These are phyloP conservation scores for Rhododendron vialii DNA, from an alignment of 148 eudicot species.

Conservation along the genomic window DNA sequence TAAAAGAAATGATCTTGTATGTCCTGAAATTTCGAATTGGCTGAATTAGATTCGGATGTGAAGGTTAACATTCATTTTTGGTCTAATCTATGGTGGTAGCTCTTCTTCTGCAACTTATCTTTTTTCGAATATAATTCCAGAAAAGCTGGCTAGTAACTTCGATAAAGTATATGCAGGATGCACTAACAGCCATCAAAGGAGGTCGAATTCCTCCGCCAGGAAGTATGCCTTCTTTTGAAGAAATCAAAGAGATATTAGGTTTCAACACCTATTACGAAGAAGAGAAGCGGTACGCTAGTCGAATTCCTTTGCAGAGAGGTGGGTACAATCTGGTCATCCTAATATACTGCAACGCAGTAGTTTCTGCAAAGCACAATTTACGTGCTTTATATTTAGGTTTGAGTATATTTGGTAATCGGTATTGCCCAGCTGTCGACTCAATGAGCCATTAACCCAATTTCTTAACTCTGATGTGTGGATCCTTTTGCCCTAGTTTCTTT, in stretches of 20 bases:
- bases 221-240: constrained; percentile 92
- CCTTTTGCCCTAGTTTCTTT: background rate
- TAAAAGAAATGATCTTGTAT: background rate
- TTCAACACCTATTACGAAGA: constrained; percentile 83
- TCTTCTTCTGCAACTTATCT: background rate
- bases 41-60: background rate
- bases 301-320: constrained; percentile 48
- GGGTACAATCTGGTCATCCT: constrained; percentile 1
- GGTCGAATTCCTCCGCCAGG: constrained; percentile 87
- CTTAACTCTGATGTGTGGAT: background rate
- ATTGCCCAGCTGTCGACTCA: background rate
- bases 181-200: constrained; percentile 66
- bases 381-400: background rate
- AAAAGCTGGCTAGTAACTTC: constrained; percentile 9
- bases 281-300: constrained; percentile 62
- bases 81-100: background rate
- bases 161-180: constrained; percentile 58
- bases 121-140: background rate
- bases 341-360: background rate
- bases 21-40: background rate
- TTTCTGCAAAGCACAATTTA: background rate
- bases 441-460: background rate
- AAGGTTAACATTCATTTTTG: background rate
- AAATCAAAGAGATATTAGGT: constrained; percentile 80
- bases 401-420: background rate